phyloP scores from a whole-genome alignment of 192 early-diverging fungal species.

The Coemansia sp. region DNA sequence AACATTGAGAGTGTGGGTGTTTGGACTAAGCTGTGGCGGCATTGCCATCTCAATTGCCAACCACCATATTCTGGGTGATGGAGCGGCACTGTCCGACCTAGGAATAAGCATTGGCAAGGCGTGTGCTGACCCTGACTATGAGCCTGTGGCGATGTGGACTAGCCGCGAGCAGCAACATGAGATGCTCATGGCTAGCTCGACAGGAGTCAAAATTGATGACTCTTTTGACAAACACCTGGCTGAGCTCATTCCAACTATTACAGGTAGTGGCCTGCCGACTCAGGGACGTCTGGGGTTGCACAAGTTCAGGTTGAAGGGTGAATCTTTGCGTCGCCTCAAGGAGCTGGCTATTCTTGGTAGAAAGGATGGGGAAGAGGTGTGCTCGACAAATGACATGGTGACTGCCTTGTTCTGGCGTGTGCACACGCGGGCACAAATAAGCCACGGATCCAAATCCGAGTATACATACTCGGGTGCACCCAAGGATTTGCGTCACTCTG shows the following conservation, averaged over 20 bases:
- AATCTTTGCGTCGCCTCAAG: background rate
- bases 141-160: background rate
- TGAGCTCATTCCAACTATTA: background rate
- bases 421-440: constrained; percentile 12
- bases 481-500: constrained; percentile 12
- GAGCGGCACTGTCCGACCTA: background rate
- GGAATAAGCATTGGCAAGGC: constrained; percentile 3
- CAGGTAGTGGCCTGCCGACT: background rate
- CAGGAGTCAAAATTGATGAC: background rate
- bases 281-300: background rate
- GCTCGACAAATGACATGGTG: constrained; percentile 17
- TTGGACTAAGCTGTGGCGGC: constrained; percentile 10
- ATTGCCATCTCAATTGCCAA: constrained; percentile 5
- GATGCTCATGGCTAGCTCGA: background rate
- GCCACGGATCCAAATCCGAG: constrained; percentile 3
- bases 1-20: constrained; percentile 7
- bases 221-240: background rate
- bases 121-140: background rate
- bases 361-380: background rate
- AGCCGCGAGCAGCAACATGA: background rate
- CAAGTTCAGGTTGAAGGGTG: constrained; percentile 3
- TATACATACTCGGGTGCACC: constrained; percentile 25
- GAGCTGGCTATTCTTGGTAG: background rate
- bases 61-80: constrained; percentile 27
- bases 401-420: constrained; percentile 35